A percentile compares a stretch with the other conserved stretches of the same genome.
These are phyloP conservation scores for Carex myosuroides DNA, from an alignment of 176 grass and related monocot genomes.

Conservation along the genomic window DNA sequence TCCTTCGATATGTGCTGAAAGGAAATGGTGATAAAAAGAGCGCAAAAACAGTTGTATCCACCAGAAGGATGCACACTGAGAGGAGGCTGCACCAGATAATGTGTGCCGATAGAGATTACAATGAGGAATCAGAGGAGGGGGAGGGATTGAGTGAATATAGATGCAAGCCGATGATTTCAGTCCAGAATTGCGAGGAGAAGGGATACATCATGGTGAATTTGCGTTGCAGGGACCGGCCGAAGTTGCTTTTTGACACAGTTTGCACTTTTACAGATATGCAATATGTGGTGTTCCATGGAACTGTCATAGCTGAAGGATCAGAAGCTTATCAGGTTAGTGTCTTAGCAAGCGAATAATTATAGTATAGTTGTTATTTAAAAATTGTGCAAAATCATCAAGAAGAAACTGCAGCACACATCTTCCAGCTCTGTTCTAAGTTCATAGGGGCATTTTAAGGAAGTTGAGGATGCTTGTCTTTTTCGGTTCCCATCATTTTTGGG, in stretches of 20 bases:
- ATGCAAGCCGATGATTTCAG: conserved; percentile 4
- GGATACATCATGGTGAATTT: conserved; percentile 51
- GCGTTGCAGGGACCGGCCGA: conserved; percentile 41
- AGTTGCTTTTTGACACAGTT: conserved; percentile 61
- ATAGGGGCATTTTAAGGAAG: not conserved
- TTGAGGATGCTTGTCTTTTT: not conserved
- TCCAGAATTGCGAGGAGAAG: conserved; percentile 46
- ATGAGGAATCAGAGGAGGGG: not conserved
- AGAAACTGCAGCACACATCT: not conserved
- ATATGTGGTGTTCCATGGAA: conserved; percentile 68
- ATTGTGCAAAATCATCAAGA: not conserved
- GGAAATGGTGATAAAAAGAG: conserved; percentile 3
- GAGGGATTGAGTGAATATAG: not conserved
- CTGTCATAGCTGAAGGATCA: conserved; percentile 34
- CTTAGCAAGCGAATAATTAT: not conserved
- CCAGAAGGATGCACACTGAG: conserved; percentile 19
- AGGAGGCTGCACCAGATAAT: conserved; percentile 56
- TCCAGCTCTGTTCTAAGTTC: not conserved
- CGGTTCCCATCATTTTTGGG: not conserved
- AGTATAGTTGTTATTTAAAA: not conserved
- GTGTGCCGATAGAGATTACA: conserved; percentile 24
- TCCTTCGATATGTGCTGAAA: conserved; percentile 39
- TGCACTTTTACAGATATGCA: conserved; percentile 52
- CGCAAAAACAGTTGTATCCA: conserved; percentile 16
- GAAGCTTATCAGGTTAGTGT: conserved; percentile 54